Evolutionary conservation across 495 filamentous ascomycete genomes (phyloP), one percentile per base, ranked within the genome.

Genomic region (Pyrenopolyporus hunteri): DNA sequence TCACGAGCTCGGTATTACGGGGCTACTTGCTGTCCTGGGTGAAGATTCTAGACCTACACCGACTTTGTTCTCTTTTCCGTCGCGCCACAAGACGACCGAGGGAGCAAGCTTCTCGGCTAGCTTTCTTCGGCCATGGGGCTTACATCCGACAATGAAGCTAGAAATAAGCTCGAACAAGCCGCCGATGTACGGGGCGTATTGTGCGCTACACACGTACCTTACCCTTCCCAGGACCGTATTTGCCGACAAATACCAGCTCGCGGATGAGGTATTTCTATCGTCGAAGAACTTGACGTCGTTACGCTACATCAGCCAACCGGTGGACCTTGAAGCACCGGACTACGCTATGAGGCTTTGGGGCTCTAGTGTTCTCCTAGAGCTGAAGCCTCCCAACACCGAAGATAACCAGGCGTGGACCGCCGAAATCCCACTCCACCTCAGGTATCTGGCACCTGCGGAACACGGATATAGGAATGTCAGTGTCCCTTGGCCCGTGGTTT

Each of bases 271-370:
- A 31, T 89, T 91, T 74, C 80, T 93, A 28, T 58, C 82, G 14
- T 90, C 89, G 1, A 90, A 95, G 44, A 88, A 92, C 65, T 76
- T 98, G 39, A 80, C 78, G 19, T 74, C 81, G 0, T 72, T 97
- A 33, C 85, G 83, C 33, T 84, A 85, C 48, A 80, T 90, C 39
- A 83, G 86, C 31, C 87, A 91, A 33, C 91, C 91, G 36, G 91
- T 91, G 2, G 94, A 98, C 63, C 91, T 98, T 42, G 94, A 98
- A 74, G 91, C 91, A 0, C 94, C 94, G 7, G 87, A 88, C 60
- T 98, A 94, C 80, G 84, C 85, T 8, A 78, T 90, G 36, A 69
- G 80, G 19, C 68, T 80, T 52, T 98, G 94, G 95, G 94, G 94
- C 14, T 91, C 87, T 9, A 84, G 82, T 8, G 77, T 93, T 51